A percentile compares a stretch with the other conserved stretches of the same genome.
phyloP scores from a whole-genome alignment of 1,139 yeast species.

The Candida pseudoviswanathii region DNA sequence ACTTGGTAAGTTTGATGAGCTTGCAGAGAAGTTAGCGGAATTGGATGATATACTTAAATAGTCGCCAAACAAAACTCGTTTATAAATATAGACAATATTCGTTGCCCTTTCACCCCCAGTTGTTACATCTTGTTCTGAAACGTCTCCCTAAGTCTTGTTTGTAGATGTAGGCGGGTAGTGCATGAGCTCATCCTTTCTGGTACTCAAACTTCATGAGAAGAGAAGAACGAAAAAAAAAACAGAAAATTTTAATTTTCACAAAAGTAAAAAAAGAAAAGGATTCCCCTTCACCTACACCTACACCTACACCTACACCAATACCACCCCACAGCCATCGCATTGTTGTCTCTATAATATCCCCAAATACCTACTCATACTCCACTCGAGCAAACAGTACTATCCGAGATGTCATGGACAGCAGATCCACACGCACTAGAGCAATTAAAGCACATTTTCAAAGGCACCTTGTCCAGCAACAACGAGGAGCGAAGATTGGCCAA shows the following conservation, averaged over 20 bases:
- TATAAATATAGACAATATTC: background rate
- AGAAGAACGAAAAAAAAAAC: background rate
- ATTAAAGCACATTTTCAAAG: slow-evolving; percentile 61
- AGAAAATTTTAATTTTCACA: background rate
- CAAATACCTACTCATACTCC: too few species aligned
- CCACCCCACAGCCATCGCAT: background rate
- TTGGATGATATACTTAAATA: slow-evolving; percentile 29
- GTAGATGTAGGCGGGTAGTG: too few species aligned
- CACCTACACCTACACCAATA: background rate
- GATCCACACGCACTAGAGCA: slow-evolving; percentile 63
- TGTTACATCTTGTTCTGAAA: background rate
- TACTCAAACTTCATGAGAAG: background rate
- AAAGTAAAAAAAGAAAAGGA: background rate
- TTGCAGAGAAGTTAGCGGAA: slow-evolving; percentile 48
- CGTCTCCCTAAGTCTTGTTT: too few species aligned
- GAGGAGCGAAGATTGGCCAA: slow-evolving; percentile 60
- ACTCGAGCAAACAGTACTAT: too few species aligned
- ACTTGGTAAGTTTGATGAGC: slow-evolving; percentile 47
- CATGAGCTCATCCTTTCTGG: background rate
- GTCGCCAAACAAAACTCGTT: background rate
- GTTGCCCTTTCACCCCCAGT: background rate
- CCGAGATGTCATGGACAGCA: slow-evolving; percentile 55
- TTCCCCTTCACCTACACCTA: background rate
- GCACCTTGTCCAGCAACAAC: slow-evolving; percentile 63
- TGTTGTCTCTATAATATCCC: background rate